phyloP scores from a whole-genome alignment of 169 alveolate genomes.

The Pseudocohnilembus persalinus region DNA sequence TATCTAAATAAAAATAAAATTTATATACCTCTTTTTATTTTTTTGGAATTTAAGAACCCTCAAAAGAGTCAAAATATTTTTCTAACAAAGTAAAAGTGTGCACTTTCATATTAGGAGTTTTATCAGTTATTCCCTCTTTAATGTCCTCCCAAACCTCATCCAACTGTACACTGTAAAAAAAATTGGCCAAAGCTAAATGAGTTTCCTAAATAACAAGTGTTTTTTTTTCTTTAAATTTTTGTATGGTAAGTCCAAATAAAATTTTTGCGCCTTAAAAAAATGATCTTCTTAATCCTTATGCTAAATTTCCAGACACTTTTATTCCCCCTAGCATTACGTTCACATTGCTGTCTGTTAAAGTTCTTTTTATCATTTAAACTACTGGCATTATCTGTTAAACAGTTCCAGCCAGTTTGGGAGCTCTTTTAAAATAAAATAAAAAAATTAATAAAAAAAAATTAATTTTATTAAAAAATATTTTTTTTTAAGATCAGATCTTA shows the following conservation, averaged over 20 bases:
- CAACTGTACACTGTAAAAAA: constrained; percentile 23
- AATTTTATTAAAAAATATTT: no score
- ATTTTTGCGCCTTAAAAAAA: constrained; percentile 26
- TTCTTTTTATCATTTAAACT: constrained; percentile 12
- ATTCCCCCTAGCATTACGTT: constrained; percentile 21
- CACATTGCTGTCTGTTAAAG: background rate
- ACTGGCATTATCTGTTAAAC: background rate
- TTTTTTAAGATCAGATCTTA: no score
- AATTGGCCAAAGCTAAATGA: constrained; percentile 21
- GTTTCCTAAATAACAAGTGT: constrained; percentile 35
- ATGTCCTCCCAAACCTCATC: constrained; percentile 47
- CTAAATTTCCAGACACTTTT: constrained; percentile 33
- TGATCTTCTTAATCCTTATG: constrained; percentile 30
- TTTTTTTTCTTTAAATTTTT: constrained; percentile 42
- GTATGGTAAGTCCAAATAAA: constrained; percentile 23
- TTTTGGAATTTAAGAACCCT: background rate
- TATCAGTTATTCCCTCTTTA: constrained; percentile 42
- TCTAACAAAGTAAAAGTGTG: constrained; percentile 19
- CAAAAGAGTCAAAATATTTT: constrained; percentile 22
- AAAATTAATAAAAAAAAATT: no score
- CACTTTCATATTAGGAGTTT: constrained; percentile 39
- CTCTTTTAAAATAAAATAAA: background rate
- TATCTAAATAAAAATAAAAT: no score
- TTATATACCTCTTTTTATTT: constrained; percentile 26
- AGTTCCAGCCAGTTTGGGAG: background rate